Conservation (phyloP, 352 stramenopile genomes). For the Thraustochytrium sp. region DNA sequence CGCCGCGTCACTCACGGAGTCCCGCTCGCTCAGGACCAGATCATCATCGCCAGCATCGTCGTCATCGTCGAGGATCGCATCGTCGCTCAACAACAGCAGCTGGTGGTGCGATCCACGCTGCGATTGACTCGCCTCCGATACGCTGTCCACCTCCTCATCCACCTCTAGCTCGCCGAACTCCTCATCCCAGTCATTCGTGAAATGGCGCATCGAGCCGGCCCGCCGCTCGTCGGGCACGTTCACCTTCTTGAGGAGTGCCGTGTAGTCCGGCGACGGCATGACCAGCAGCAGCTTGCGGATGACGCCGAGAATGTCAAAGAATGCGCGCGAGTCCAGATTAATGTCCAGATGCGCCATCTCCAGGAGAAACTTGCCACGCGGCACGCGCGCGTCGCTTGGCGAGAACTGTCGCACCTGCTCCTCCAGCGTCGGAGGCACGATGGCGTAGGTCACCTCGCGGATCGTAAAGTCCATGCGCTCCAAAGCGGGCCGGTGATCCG, state of each 20-base stretch:
- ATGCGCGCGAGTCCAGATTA: background rate
- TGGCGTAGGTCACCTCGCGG: background rate
- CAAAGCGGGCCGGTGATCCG: background rate
- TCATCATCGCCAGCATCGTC: background rate
- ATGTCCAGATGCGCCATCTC: background rate
- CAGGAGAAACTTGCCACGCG: background rate
- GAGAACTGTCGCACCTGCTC: background rate
- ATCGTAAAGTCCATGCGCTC: constrained; percentile 13
- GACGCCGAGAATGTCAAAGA: constrained; percentile 17
- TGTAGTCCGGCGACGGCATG: constrained; percentile 37
- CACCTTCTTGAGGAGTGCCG: background rate
- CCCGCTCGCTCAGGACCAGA: background rate
- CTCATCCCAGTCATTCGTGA: background rate
- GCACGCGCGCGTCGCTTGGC: background rate
- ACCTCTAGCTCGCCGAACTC: background rate
- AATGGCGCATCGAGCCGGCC: background rate
- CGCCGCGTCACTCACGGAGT: too few species aligned
- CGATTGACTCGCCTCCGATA: background rate
- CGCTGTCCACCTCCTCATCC: background rate
- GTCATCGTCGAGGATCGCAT: background rate
- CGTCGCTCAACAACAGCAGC: background rate
- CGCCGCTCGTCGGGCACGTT: background rate
- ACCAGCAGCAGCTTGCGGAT: constrained; percentile 13
- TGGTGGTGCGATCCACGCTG: background rate
- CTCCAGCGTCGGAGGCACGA: background rate